phyloP scores from a whole-genome alignment of 257 asterid species.

The Agastache rugosa region DNA sequence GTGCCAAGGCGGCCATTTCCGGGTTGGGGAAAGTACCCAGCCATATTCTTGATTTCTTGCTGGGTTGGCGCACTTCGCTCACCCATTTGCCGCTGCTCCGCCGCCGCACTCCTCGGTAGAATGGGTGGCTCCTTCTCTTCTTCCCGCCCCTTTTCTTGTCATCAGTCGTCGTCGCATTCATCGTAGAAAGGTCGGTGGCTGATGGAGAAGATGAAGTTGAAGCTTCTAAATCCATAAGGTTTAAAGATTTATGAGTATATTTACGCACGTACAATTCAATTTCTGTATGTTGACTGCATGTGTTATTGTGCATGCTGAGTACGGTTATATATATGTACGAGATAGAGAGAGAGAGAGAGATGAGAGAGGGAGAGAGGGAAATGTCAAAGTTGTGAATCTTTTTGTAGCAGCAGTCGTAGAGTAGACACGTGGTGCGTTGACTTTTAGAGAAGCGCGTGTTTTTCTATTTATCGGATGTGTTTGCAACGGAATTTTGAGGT shows the following conservation, averaged over 20 bases:
- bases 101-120: slow-evolving; percentile 36
- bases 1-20: slow-evolving; percentile 56
- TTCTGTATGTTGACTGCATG: neutral
- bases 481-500: no score
- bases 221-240: neutral
- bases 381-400: neutral
- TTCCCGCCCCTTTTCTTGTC: slow-evolving; percentile 26
- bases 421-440: no score
- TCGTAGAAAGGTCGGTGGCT: neutral
- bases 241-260: neutral
- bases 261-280: neutral
- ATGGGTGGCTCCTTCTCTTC: slow-evolving; percentile 37
- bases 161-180: neutral
- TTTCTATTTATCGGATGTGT: no score
- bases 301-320: no score
- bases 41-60: slow-evolving; percentile 51
- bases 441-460: no score
- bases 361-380: neutral
- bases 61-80: slow-evolving; percentile 47
- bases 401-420: neutral
- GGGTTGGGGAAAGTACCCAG: slow-evolving; percentile 50
- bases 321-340: no score
- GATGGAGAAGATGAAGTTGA: neutral
- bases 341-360: neutral
- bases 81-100: slow-evolving; percentile 35